Evolutionary conservation across 768 basidiomycete genomes (phyloP), one percentile per base, ranked within the genome.

Genomic region (Hirschioporus abietinus): DNA sequence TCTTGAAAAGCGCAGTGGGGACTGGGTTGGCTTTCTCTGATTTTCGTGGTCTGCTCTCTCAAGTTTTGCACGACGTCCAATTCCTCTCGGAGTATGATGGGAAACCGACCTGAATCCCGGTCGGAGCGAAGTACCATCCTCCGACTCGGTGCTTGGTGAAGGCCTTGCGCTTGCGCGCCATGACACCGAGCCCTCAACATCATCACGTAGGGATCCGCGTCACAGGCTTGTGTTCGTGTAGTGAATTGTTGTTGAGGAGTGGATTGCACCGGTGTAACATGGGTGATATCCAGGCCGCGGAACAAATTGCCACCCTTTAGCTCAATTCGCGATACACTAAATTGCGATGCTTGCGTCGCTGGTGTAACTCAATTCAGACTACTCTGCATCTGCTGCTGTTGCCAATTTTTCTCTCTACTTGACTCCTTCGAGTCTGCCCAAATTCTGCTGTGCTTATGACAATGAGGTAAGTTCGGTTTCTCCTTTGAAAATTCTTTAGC

Each of bases 301-400:
- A 58, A 64, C 57, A 58, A 67, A 65, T 66, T 69, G 71, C 63
- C 73, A 80, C 81, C 80, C 84, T 88, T 88, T 70, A 88, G 87
- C 85, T 80, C 83, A 86, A 84, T 88, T 87, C 83, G 86, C 83
- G 81, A 86, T 83, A 79, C 83, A 80, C 76, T 74, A 57, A 35
- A 57, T 68, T 71, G 35, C 59, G 65, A 66, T 68, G 70, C 68
- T 63, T 52, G 42, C 42, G 4, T 52, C 20, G 20, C 20, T 52
- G 42, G 74, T 75, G 79, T 74, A 83, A 84, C 85, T 87, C 83
- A 83, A 88, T 86, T 87, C 86, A 86, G 86, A 87, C 85, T 88
- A 86, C 82, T 87, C 85, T 86, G 78, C 77, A 79, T 80, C 85
- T 86, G 84, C 81, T 75, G 78, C 76, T 71, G 69, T 57, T 58